These are phyloP conservation scores for Lipomyces sp. DNA, from an alignment of 805 yeast species.

Conservation along the genomic window DNA sequence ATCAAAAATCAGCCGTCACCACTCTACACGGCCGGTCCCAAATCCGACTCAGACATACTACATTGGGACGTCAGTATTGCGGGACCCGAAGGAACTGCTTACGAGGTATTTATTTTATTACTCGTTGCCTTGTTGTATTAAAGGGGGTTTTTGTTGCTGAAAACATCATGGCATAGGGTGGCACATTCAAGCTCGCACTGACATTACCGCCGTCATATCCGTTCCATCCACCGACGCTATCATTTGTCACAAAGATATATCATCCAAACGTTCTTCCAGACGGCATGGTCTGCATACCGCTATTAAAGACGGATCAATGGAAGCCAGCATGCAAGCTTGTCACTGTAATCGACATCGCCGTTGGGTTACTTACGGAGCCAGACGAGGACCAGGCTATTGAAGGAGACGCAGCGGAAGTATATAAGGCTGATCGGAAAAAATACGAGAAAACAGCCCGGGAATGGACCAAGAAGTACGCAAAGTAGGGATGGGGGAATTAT, in stretches of 20 bases:
- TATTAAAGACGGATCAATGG: conserved; percentile 83
- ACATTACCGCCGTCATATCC: conserved; percentile 93
- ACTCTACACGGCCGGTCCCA: conserved; percentile 90
- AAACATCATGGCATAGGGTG: conserved; percentile 53
- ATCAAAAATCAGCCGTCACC: conserved; percentile 69
- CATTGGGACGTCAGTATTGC: conserved; percentile 93
- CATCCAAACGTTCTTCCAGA: conserved; percentile 87
- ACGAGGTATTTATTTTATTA: conserved; percentile 43
- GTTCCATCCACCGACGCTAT: conserved; percentile 80
- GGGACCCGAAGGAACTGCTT: conserved; percentile 86
- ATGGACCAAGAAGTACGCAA: conserved; percentile 61
- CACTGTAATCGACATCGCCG: conserved; percentile 78
- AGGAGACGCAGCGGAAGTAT: conserved; percentile 86
- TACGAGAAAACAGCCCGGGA: conserved; percentile 88
- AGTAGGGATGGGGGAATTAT: not conserved
- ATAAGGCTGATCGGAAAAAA: conserved; percentile 79
- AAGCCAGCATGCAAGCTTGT: conserved; percentile 87
- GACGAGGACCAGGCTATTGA: conserved; percentile 91
- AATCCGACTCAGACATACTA: conserved; percentile 76
- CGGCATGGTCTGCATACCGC: conserved; percentile 86
- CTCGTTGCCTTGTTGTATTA: not conserved
- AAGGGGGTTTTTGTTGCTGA: not conserved
- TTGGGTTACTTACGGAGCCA: conserved; percentile 84
- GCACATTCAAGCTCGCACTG: conserved; percentile 82
- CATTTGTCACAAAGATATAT: conserved; percentile 82